Conservation (phyloP, 2,329 filamentous ascomycete genomes). For the Aspergillaceae sp. region DNA sequence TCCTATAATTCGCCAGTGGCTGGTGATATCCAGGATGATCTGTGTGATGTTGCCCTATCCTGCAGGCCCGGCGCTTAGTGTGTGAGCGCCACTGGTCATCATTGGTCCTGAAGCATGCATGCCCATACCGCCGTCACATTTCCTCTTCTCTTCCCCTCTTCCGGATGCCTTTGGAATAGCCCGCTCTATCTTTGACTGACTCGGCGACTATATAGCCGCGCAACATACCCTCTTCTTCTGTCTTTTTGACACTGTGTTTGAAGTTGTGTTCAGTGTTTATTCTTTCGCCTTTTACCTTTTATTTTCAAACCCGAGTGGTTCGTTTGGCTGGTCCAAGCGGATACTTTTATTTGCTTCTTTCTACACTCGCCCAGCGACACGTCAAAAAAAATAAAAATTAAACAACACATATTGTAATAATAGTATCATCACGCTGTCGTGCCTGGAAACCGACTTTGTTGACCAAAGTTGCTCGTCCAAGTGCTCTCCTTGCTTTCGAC, state of each 20-base stretch:
- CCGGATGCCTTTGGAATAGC: neutral
- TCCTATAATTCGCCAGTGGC: neutral
- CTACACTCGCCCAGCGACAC: slow-evolving; percentile 13
- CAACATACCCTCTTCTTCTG: slow-evolving; percentile 8
- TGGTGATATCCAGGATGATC: neutral
- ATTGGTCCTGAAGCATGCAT: slow-evolving; percentile 5
- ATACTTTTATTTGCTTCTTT: slow-evolving; percentile 14
- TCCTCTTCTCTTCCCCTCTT: neutral
- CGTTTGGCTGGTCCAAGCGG: slow-evolving; percentile 40
- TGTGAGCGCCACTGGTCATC: neutral
- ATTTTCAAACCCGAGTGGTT: slow-evolving; percentile 24
- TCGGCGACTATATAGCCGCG: slow-evolving; percentile 28
- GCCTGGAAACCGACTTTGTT: slow-evolving; percentile 23
- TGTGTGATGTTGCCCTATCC: slow-evolving; percentile 5
- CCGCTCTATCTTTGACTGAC: neutral
- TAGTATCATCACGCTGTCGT: slow-evolving; percentile 16
- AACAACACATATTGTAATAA: slow-evolving; percentile 7
- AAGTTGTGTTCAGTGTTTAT: slow-evolving; percentile 15
- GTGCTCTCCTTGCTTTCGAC: slow-evolving; percentile 4
- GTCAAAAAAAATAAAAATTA: slow-evolving; percentile 5
- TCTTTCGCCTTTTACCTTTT: slow-evolving; percentile 21
- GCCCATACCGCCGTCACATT: too few species aligned
- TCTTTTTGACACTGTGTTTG: slow-evolving; percentile 23
- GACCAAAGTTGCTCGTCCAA: slow-evolving; percentile 21
- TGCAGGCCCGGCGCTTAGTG: slow-evolving; percentile 15